These are phyloP conservation scores for Erodium trifolium DNA, from an alignment of 441 rosid genomes.

Conservation along the genomic window DNA sequence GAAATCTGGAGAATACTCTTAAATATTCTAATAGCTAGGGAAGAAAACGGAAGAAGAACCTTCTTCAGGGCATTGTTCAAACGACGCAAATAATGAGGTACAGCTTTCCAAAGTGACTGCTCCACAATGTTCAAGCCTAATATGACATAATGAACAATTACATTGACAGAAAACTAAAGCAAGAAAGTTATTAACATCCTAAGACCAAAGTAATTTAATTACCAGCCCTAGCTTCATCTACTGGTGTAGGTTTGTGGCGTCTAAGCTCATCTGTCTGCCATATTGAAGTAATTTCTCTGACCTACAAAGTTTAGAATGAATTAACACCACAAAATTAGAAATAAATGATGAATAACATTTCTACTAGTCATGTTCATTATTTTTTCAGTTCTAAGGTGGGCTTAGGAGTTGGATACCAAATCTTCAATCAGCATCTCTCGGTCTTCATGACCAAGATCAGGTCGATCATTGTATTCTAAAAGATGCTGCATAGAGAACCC, in stretches of 20 bases:
- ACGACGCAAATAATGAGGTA: constrained; percentile 92
- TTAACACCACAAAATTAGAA: constrained; percentile 1
- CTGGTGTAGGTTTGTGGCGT: constrained; percentile 93
- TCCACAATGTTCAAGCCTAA: constrained; percentile 91
- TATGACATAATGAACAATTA: background rate
- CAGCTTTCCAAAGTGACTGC: constrained; percentile 94
- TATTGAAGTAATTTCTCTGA: constrained; percentile 83
- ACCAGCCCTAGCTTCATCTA: constrained; percentile 95
- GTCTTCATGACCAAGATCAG: constrained; percentile 92
- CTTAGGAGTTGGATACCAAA: constrained; percentile 41
- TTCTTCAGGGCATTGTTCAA: constrained; percentile 89
- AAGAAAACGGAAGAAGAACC: constrained; percentile 26
- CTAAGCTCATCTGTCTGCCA: constrained; percentile 99
- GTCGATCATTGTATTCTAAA: constrained; percentile 78
- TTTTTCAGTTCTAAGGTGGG: background rate
- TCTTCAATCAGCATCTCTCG: constrained; percentile 86
- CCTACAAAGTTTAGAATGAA: constrained; percentile 36
- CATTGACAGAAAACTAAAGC: background rate
- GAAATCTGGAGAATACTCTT: background rate
- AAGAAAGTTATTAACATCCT: background rate
- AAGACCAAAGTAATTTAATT: constrained; percentile 10
- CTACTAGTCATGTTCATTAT: background rate
- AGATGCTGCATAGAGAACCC: constrained; percentile 56
- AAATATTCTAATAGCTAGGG: background rate
- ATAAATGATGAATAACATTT: background rate